Conservation (phyloP, 352 stramenopile genomes). For the Phytophthora brassicae region DNA sequence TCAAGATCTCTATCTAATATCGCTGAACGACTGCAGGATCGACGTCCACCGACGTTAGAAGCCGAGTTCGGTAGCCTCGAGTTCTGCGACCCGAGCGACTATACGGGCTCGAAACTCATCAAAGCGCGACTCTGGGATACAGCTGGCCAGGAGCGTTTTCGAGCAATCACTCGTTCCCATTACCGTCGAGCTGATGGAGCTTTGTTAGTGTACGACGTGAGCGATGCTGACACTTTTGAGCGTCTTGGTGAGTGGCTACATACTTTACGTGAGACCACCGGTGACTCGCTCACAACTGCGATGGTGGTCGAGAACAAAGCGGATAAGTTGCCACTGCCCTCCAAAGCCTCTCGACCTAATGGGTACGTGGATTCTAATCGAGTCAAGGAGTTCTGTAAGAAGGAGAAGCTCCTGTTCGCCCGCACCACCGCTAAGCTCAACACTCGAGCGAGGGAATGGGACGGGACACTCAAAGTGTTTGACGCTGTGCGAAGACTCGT, state of each 20-base stretch:
- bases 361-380: constrained; percentile 50
- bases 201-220: constrained; percentile 92
- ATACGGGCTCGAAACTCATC: constrained; percentile 46
- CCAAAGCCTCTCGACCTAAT: constrained; percentile 6
- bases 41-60: constrained; percentile 62
- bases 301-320: constrained; percentile 92
- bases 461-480: constrained; percentile 41
- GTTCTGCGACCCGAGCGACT: constrained; percentile 52
- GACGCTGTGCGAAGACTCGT: constrained; percentile 63
- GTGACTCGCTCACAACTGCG: constrained; percentile 81
- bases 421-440: constrained; percentile 72
- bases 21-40: constrained; percentile 37
- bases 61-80: constrained; percentile 77
- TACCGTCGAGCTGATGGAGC: constrained; percentile 86
- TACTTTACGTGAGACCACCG: constrained; percentile 84
- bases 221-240: constrained; percentile 81
- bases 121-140: constrained; percentile 91
- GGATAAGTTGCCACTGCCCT: constrained; percentile 50
- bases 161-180: constrained; percentile 86
- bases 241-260: constrained; percentile 89
- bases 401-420: constrained; percentile 61
- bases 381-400: constrained; percentile 58
- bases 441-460: constrained; percentile 52
- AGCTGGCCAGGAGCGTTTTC: constrained; percentile 87
- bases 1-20: neutral